Conservation (phyloP, 441 rosid species). For the Aquilaria agallochum region DNA sequence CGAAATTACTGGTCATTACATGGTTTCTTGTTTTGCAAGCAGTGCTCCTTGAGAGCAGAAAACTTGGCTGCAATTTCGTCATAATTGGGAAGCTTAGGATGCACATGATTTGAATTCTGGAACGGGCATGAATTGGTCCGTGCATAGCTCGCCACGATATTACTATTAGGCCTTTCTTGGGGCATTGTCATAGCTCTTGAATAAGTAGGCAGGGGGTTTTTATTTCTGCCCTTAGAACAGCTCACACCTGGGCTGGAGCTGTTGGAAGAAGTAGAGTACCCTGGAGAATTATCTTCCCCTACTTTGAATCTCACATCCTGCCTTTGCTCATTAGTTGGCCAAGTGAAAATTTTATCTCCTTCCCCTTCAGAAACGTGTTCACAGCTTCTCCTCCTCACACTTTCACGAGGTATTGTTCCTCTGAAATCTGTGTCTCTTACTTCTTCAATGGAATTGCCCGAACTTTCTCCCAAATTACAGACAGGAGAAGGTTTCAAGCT, state of each 20-base stretch:
- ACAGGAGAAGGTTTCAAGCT: constrained; percentile 4
- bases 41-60: constrained; percentile 55
- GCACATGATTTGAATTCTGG: constrained; percentile 54
- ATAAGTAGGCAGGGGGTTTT: constrained; percentile 22
- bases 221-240: constrained; percentile 5
- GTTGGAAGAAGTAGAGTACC: constrained; percentile 6
- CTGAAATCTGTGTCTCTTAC: constrained; percentile 11
- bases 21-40: constrained; percentile 18
- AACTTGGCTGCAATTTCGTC: constrained; percentile 72
- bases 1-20: too few relatives aligned
- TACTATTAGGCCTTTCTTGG: constrained; percentile 35
- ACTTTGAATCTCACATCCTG: not conserved
- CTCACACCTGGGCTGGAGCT: not conserved
- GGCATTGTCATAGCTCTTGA: constrained; percentile 56
- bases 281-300: constrained; percentile 9
- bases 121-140: constrained; percentile 41
- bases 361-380: constrained; percentile 11
- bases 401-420: constrained; percentile 5
- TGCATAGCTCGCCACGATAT: constrained; percentile 13
- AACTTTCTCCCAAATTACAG: constrained; percentile 4
- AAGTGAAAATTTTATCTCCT: constrained; percentile 25
- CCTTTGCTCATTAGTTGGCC: constrained; percentile 8
- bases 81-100: constrained; percentile 83
- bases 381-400: constrained; percentile 19
- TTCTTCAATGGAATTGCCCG: constrained; percentile 13